Conservation (phyloP, 345 rosid species). For the Melaleuca alternifolia region DNA sequence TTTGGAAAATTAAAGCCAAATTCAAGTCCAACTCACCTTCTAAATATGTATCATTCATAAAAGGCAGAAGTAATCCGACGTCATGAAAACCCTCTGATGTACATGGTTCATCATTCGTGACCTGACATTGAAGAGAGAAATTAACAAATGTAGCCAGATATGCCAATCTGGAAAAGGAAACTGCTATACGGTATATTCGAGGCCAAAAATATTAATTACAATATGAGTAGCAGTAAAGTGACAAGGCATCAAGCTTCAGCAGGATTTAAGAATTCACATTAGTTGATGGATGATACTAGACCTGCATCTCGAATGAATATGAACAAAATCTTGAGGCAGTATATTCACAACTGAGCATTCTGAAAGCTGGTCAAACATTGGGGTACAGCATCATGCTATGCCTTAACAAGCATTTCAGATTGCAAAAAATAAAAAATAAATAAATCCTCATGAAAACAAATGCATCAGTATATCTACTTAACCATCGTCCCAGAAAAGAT, state of each 20-base stretch:
- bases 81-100: constrained; percentile 51
- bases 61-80: constrained; percentile 66
- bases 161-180: neutral
- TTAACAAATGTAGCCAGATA: neutral
- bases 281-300: neutral
- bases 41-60: constrained; percentile 39
- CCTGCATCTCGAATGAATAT: neutral
- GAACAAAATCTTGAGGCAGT: neutral
- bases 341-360: neutral
- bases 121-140: constrained; percentile 19
- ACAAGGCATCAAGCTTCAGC: neutral
- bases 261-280: neutral
- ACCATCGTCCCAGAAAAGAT: neutral
- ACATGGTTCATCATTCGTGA: constrained; percentile 45
- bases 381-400: neutral
- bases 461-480: neutral
- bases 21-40: constrained; percentile 35
- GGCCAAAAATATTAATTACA: neutral
- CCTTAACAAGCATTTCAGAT: neutral
- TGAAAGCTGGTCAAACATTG: neutral
- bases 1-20: neutral
- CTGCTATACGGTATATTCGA: neutral
- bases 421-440: neutral
- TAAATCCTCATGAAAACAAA: neutral
- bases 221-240: neutral